Conservation (phyloP, 2,329 filamentous ascomycete genomes). For the Thermothelomyces thermophilus region DNA sequence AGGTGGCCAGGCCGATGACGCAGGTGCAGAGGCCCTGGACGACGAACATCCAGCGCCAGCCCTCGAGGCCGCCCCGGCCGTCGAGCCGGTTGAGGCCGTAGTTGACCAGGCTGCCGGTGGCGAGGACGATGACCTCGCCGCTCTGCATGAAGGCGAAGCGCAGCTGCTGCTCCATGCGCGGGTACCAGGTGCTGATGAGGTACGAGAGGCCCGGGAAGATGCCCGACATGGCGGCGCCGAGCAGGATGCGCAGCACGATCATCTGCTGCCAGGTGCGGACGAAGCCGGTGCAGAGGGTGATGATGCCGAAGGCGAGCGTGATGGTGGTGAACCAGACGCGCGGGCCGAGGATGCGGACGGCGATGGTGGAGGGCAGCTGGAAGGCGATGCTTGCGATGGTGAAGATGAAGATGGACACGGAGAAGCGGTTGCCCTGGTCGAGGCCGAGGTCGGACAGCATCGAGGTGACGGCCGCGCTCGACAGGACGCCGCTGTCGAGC, state of each 20-base stretch:
- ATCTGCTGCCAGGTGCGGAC: constrained; percentile 62
- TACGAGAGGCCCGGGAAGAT: constrained; percentile 47
- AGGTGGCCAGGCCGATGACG: constrained; percentile 53
- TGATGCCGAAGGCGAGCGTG: constrained; percentile 55
- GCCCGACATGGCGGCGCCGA: constrained; percentile 56
- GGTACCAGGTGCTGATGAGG: constrained; percentile 54
- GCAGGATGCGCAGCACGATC: constrained; percentile 58
- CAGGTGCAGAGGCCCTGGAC: constrained; percentile 58
- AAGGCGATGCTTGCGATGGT: constrained; percentile 62
- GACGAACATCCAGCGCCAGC: constrained; percentile 65
- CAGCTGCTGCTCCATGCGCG: constrained; percentile 57
- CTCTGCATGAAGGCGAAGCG: constrained; percentile 59
- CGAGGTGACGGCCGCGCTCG: constrained; percentile 61
- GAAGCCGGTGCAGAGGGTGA: constrained; percentile 64
- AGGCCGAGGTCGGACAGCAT: constrained; percentile 59
- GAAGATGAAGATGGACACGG: constrained; percentile 66
- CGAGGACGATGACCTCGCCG: constrained; percentile 58
- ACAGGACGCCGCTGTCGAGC: constrained; percentile 63
- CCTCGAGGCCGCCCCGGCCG: constrained; percentile 47
- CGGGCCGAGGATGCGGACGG: constrained; percentile 58
- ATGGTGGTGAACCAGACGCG: constrained; percentile 55
- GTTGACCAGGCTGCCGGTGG: constrained; percentile 61
- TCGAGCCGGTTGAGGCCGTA: constrained; percentile 60
- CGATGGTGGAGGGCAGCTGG: constrained; percentile 61
- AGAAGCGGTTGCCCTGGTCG: constrained; percentile 57